Base-by-base conservation (phyloP, 1,139 yeast genomes). In the Debaryomyces subglobosus region DNA sequence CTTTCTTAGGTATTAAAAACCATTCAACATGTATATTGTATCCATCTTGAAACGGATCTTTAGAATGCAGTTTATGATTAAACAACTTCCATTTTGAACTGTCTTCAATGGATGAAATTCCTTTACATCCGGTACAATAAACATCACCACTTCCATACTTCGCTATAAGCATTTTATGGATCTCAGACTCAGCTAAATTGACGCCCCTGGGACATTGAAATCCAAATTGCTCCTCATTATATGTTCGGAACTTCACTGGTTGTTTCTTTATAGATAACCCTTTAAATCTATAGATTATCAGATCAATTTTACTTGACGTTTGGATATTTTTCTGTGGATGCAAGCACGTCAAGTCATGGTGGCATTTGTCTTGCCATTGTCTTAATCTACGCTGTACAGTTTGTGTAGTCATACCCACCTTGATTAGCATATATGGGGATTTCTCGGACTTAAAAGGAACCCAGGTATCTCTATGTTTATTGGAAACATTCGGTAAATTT, bases 361-460 rank as follows among this genome's bases (percentile, higher is more conserved):
- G 67, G 55, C 88, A 83, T 54, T 81, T 75, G 2, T 58, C 62
- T 56, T 75, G 77, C 88, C 88, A 83, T 57, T 83, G 86, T 42
- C 59, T 59, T 25, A 83, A 57, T 42, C 88, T 60, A 2, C 57
- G 58, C 5, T 53, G 51, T 0, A 82, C 84, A 0, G 69, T 60
- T 38, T 74, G 77, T 1, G 80, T 73, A 0, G 88, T 83, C 72
- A 72, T 74, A 0, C 88, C 88, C 3, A 83, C 75, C 50, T 83
- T 83, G 15, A 83, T 63, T 23, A 82, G 63, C 1, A 79, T 70
- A 43, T 69, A 67, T 7, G 64, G 59, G 21, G 73, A 68, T 37
- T 67, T 65, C 39, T 64, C 67, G 1, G 81, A 68, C 34, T 78
- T 63, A 54, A 78, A 77, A 4, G 65, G 56, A 5, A 60, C 58